phyloP scores from a whole-genome alignment of 2,329 filamentous ascomycete species.

The Exophiala calicioides region DNA sequence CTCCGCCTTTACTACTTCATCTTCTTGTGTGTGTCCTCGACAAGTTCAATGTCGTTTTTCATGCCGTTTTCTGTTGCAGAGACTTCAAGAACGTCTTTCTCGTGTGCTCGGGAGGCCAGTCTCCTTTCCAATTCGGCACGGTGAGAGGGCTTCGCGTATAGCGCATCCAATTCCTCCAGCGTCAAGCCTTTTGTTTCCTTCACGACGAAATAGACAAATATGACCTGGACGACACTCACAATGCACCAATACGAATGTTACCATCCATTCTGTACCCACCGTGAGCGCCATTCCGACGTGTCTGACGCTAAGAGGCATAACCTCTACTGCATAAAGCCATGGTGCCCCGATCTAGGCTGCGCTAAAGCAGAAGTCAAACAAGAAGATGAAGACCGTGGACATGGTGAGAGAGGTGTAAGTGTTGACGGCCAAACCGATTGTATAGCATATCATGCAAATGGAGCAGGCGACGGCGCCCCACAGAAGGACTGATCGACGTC shows the following conservation, averaged over 20 bases:
- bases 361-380: conserved; percentile 93
- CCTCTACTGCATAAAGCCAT: conserved; percentile 30
- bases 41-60: no score
- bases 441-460: conserved; percentile 5
- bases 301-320: conserved; percentile 69
- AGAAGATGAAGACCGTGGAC: conserved; percentile 83
- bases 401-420: conserved; percentile 51
- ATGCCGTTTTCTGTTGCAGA: no score
- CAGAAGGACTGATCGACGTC: conserved; percentile 1
- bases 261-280: conserved; percentile 63
- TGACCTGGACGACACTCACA: conserved; percentile 68
- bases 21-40: no score
- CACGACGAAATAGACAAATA: conserved; percentile 73
- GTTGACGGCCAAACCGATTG: conserved; percentile 46
- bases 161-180: conserved; percentile 77
- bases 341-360: conserved; percentile 78
- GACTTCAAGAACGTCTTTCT: no score
- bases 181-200: conserved; percentile 74
- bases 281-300: conserved; percentile 65
- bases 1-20: no score
- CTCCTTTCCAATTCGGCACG: not conserved
- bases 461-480: conserved; percentile 6
- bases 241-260: conserved; percentile 80
- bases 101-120: conserved; percentile 5
- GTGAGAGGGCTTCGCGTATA: conserved; percentile 79